Evolutionary conservation across 2,329 filamentous ascomycete species (phyloP).

Genomic region (Aureobasidium sp.): DNA sequence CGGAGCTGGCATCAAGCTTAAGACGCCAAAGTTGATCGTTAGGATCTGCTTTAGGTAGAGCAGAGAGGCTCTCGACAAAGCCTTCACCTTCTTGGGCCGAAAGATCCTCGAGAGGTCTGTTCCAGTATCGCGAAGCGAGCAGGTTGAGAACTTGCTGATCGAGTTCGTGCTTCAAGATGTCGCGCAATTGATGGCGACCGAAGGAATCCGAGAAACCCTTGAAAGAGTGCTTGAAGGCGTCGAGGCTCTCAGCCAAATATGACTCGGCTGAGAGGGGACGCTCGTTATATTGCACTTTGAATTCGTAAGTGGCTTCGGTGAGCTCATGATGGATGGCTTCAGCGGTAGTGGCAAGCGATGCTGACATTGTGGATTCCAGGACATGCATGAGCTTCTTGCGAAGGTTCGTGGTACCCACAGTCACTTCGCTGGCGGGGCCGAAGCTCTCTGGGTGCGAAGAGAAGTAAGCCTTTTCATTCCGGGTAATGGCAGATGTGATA

Average conservation of each 20-base stretch:
- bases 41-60: conserved; percentile 76
- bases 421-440: conserved; percentile 61
- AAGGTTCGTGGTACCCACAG: conserved; percentile 74
- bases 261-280: conserved; percentile 89
- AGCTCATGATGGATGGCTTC: conserved; percentile 92
- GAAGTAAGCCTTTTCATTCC: conserved; percentile 85
- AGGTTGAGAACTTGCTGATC: conserved; percentile 93
- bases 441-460: conserved; percentile 74
- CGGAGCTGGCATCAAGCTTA: conserved; percentile 86
- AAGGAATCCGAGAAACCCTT: conserved; percentile 88
- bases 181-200: conserved; percentile 78
- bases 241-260: conserved; percentile 88
- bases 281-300: conserved; percentile 99
- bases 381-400: conserved; percentile 97
- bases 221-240: conserved; percentile 96
- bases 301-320: conserved; percentile 95
- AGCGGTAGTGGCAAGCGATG: conserved; percentile 78
- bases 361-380: conserved; percentile 93
- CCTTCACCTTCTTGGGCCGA: conserved; percentile 34
- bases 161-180: conserved; percentile 82
- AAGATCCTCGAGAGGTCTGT: conserved; percentile 86
- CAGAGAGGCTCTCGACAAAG: conserved; percentile 50
- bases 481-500: conserved; percentile 70
- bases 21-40: conserved; percentile 71
- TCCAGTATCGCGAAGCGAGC: conserved; percentile 92